Base-by-base conservation (phyloP, 1,284 basidiomycete genomes). In the Inonotus obliquus region DNA sequence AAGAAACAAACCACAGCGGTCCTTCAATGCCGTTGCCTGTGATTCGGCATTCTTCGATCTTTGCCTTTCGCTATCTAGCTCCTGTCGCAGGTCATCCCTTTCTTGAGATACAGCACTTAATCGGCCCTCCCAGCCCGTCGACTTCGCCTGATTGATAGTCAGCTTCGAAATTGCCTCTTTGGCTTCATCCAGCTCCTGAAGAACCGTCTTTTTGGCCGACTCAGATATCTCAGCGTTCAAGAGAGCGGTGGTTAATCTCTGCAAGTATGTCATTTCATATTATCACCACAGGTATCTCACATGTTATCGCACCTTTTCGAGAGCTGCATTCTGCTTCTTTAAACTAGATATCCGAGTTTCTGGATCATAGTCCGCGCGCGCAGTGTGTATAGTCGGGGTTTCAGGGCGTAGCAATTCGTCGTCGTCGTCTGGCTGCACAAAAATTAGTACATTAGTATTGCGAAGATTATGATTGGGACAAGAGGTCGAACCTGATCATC, bases 141-240 rank as follows among this genome's bases (percentile, higher is more conserved):
- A 82, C 53, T 86, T 84, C 37, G 85, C 87, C 62, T 89, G 81
- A 66, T 87, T 85, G 9, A 84, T 80, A 27, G 82, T 85, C 61
- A 94, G 73, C 47, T 86, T 84, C n/a, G 83, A 81, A 57, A 93
- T 81, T 41, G 84, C 81, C 23, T 78, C 76, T 63, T 86, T 84
- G n/a, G 86, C 84, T 57, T 92, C 89, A 60, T 93, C 86, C 29
- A 96, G 79, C 69, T 95, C 91, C 52, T 86, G 80, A 17, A 92
- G 73, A 10, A 92, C 76, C 6, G 83, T 81, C 69, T 91, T 90
- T 67, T 87, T 92, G 17, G 91, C 87, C 10, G 83, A 79, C 68
- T 96, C 94, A 3, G 87, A 81, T 32, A 93, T 82, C 72, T 96
- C 94, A 53, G 84, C 88, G 69, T 94, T 91, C 52, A 94, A 78